Percentiles rank a stretch among this genome's conserved stretches.
Conservation (phyloP, 768 basidiomycete species). For the Dacryopinax spathularia region DNA sequence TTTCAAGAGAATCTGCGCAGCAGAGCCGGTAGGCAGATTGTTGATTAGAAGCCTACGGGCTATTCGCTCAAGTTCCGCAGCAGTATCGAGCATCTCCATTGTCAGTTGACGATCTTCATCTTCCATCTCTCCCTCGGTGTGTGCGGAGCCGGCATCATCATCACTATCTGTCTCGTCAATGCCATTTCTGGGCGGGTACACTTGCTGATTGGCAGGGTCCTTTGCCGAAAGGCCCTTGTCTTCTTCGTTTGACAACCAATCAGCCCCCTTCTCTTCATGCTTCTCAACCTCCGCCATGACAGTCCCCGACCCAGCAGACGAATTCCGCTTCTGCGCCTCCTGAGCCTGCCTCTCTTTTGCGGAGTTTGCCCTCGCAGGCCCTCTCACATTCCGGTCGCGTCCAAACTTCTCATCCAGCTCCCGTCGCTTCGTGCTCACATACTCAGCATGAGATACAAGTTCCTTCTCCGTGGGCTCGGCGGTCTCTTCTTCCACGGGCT, state of each 20-base stretch:
- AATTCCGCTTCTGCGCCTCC: not conserved
- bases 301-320: not conserved
- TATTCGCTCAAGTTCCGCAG: not conserved
- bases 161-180: too few species aligned
- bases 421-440: not conserved
- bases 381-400: not conserved
- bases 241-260: not conserved
- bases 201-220: too few species aligned
- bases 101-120: not conserved
- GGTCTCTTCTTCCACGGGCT: not conserved
- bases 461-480: not conserved
- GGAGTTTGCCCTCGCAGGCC: not conserved
- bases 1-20: not conserved
- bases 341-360: slow-evolving; percentile 4
- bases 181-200: too few species aligned
- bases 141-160: slow-evolving; percentile 1
- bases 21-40: not conserved
- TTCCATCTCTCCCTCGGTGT: not conserved
- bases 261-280: not conserved
- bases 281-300: not conserved
- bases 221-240: too few species aligned
- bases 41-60: not conserved
- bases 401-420: not conserved
- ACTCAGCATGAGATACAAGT: not conserved
- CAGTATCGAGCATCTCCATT: not conserved